A percentile compares a stretch with the other conserved stretches of the same genome.
phyloP scores from a whole-genome alignment of 2,329 filamentous ascomycete genomes.

The Colletotrichum spaethianum region DNA sequence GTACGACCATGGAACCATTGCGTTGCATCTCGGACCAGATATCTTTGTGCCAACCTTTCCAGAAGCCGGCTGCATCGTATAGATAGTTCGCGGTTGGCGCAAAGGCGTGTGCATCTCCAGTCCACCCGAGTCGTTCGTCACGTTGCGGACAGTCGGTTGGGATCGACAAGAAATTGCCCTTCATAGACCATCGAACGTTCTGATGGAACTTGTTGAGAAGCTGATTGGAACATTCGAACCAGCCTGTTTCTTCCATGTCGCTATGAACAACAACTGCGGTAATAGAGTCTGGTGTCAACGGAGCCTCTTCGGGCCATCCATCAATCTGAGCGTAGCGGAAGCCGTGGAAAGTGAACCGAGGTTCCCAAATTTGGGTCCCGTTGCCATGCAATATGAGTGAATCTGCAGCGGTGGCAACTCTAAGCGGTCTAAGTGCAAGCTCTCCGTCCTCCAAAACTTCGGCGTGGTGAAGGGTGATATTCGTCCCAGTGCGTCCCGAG shows the following conservation, averaged over 20 bases:
- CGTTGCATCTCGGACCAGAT: conserved; percentile 52
- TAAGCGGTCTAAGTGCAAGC: conserved; percentile 57
- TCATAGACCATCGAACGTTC: conserved; percentile 71
- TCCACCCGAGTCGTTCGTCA: conserved; percentile 69
- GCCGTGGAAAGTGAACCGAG: conserved; percentile 66
- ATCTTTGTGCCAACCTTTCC: conserved; percentile 65
- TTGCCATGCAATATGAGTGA: conserved; percentile 50
- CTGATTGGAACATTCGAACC: conserved; percentile 65
- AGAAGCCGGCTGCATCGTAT: conserved; percentile 66
- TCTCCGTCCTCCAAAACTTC: conserved; percentile 68
- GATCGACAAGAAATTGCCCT: conserved; percentile 70
- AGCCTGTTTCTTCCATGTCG: conserved; percentile 65
- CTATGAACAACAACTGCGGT: conserved; percentile 60
- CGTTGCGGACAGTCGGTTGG: conserved; percentile 72
- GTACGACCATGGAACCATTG: conserved; percentile 44
- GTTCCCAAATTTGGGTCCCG: conserved; percentile 53
- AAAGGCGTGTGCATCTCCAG: conserved; percentile 66
- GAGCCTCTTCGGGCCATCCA: conserved; percentile 54
- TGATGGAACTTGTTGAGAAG: conserved; percentile 67
- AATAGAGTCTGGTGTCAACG: conserved; percentile 43
- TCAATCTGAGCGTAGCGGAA: conserved; percentile 66
- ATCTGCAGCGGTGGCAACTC: conserved; percentile 59
- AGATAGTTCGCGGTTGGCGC: conserved; percentile 66
- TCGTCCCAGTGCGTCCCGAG: conserved; percentile 53
- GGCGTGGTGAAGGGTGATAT: conserved; percentile 64